phyloP scores from a whole-genome alignment of 139 green algal genomes.

The Chlamydomonas urium region DNA sequence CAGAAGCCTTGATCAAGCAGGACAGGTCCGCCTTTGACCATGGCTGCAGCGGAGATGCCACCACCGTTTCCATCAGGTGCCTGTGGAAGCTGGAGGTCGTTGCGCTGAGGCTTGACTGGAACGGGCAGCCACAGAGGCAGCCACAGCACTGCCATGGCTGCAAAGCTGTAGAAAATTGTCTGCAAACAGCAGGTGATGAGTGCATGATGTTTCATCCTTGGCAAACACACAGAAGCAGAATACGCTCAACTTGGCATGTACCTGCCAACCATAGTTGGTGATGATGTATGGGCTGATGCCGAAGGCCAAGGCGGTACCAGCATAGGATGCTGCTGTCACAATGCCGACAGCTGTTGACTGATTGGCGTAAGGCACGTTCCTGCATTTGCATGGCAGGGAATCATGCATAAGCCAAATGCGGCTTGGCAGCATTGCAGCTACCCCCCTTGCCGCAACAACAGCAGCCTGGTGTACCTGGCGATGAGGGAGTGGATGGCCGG shows the following conservation, averaged over 20 bases:
- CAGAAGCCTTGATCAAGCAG: slow-evolving; percentile 14
- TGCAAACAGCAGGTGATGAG: too few species aligned
- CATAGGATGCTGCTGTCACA: slow-evolving; percentile 70
- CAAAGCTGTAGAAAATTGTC: slow-evolving; percentile 75
- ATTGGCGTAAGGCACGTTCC: slow-evolving; percentile 38
- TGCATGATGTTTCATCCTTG: too few species aligned
- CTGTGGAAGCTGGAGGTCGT: slow-evolving; percentile 9
- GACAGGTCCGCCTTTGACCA: background rate
- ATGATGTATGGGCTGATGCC: slow-evolving; percentile 62
- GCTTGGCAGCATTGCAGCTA: too few species aligned
- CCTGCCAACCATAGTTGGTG: slow-evolving; percentile 49
- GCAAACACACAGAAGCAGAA: too few species aligned
- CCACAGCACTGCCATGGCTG: slow-evolving; percentile 53
- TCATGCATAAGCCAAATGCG: too few species aligned
- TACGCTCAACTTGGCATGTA: too few species aligned
- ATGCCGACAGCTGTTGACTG: slow-evolving; percentile 63
- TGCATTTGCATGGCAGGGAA: too few species aligned
- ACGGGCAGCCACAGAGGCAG: slow-evolving; percentile 63
- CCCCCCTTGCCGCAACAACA: too few species aligned
- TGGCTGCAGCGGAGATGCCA: too few species aligned
- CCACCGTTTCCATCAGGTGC: too few species aligned
- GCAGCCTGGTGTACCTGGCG: too few species aligned
- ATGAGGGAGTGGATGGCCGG: slow-evolving; percentile 75
- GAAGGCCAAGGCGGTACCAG: slow-evolving; percentile 65
- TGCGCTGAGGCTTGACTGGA: background rate